Base-by-base conservation (phyloP, 176 grass and related monocot species). In the Miscanthus lutarioriparius region DNA sequence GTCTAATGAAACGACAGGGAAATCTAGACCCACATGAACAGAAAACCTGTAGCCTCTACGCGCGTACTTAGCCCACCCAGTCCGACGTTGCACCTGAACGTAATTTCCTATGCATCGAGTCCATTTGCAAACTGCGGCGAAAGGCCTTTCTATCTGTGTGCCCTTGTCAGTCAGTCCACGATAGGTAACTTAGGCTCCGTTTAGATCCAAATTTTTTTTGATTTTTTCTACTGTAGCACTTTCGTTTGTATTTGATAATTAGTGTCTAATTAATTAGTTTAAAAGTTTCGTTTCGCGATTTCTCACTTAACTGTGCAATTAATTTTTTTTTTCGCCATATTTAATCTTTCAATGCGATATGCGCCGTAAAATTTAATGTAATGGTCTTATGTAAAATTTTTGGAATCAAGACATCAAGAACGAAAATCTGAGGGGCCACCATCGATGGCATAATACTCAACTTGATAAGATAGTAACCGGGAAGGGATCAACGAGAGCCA, bases 161-260 rank as follows among this genome's bases (percentile, higher is more conserved):
- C 56, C 22, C 56, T 37, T 32, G 20, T 25, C 19, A 15, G 19
- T 3, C 17, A 15, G 83, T 82, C 83, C 85, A 89, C 64, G 63
- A 76, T n/a, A 61, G 17, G 82, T 35, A 70, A 64, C 82, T 70
- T 82, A n/a, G n/a, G n/a, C n/a, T n/a, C n/a, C n/a, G n/a, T n/a
- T n/a, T n/a, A n/a, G n/a, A n/a, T n/a, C n/a, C n/a, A n/a, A n/a
- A n/a, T n/a, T n/a, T n/a, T n/a, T n/a, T n/a, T n/a, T n/a, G n/a
- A n/a, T n/a, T n/a, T n/a, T n/a, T n/a, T n/a, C n/a, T n/a, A n/a
- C n/a, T n/a, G n/a, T n/a, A n/a, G n/a, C n/a, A n/a, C n/a, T n/a
- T n/a, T n/a, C n/a, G n/a, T n/a, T n/a, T n/a, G n/a, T n/a, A n/a
- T n/a, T n/a, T n/a, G n/a, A n/a, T n/a, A n/a, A n/a, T n/a, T n/a